phyloP scores from a whole-genome alignment of 306 rosid genomes.

The Corylus heterophylla region DNA sequence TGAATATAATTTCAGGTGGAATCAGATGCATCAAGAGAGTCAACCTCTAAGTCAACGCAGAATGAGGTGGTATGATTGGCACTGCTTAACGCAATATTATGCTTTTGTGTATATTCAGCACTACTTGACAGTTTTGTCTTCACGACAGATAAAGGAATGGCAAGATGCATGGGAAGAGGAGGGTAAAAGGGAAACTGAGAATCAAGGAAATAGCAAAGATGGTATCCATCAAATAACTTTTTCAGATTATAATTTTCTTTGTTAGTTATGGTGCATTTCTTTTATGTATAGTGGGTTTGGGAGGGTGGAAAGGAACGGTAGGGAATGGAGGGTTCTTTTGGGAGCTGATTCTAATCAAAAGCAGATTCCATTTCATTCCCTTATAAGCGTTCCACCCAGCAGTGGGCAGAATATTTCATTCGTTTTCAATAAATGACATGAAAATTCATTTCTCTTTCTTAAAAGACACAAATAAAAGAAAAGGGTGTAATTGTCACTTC shows the following conservation, averaged over 20 bases:
- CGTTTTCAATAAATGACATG: too few relatives aligned
- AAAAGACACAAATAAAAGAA: too few relatives aligned
- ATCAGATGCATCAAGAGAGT: constrained; percentile 48
- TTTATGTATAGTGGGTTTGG: not conserved
- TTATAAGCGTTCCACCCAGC: too few relatives aligned
- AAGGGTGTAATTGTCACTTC: too few relatives aligned
- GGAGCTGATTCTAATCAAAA: not conserved
- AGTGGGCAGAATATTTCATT: too few relatives aligned
- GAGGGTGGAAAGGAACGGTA: not conserved
- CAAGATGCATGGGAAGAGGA: constrained; percentile 86
- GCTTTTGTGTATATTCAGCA: not conserved
- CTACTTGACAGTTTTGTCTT: constrained; percentile 26
- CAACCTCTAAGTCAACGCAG: constrained; percentile 53
- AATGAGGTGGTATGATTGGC: constrained; percentile 48
- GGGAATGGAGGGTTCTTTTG: not conserved
- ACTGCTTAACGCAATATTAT: not conserved
- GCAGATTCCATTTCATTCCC: too few relatives aligned
- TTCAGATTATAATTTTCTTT: not conserved
- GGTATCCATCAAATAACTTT: constrained; percentile 40
- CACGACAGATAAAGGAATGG: constrained; percentile 71
- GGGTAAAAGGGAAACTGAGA: constrained; percentile 43
- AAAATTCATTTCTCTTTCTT: too few relatives aligned
- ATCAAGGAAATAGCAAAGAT: constrained; percentile 42
- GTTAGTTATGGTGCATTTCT: not conserved
- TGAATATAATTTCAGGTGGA: constrained; percentile 58